A percentile compares a stretch with the other conserved stretches of the same genome.
Conservation (phyloP, 768 basidiomycete species). For the Boletus rex-veris region DNA sequence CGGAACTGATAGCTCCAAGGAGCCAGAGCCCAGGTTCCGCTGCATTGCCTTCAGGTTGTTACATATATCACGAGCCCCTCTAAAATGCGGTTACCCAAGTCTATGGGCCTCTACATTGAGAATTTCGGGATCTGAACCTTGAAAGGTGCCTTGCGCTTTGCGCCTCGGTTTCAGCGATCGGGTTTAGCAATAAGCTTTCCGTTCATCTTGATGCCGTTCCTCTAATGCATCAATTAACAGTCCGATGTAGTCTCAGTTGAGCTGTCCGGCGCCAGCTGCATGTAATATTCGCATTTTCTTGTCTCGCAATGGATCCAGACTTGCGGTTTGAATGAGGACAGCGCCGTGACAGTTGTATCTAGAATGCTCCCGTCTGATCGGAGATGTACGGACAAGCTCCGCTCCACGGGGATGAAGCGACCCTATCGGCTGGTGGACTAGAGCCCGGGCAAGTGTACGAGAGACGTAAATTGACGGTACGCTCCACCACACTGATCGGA, state of each 20-base stretch:
- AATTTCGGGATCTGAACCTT: neutral
- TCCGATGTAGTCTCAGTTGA: neutral
- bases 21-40: neutral
- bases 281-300: neutral
- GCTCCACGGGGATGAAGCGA: constrained; percentile 10
- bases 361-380: neutral
- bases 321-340: neutral
- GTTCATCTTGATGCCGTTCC: neutral
- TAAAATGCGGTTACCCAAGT: neutral
- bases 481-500: constrained; percentile 5
- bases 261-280: neutral
- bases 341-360: neutral
- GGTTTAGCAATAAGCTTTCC: neutral
- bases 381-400: constrained; percentile 2
- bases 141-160: neutral
- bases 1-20: neutral
- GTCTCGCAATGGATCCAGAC: neutral
- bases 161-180: neutral
- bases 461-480: constrained; percentile 9
- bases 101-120: neutral
- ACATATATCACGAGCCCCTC: constrained; percentile 4
- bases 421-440: neutral
- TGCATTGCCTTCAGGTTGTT: neutral
- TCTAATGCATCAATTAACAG: neutral
- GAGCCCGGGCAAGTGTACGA: neutral